Percentiles rank a stretch among this genome's conserved stretches.
These are phyloP conservation scores for Rhodotorula sphaerocarpa DNA, from an alignment of 768 basidiomycete genomes.

Conservation along the genomic window DNA sequence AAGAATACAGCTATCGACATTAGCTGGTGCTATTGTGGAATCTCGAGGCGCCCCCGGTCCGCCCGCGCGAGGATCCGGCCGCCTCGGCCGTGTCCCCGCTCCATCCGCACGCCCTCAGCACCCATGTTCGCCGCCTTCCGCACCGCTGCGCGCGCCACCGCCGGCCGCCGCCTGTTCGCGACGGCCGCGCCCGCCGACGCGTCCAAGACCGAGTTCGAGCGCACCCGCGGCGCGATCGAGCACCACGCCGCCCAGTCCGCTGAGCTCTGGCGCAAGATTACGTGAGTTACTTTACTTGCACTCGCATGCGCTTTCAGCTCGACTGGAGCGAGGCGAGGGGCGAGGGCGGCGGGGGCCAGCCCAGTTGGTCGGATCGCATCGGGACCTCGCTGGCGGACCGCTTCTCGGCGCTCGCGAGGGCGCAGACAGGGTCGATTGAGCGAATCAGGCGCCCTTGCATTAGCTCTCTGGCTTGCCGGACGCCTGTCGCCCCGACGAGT, in stretches of 20 bases:
- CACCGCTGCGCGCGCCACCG: conserved; percentile 5
- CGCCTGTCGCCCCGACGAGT: no score
- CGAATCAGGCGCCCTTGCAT: no score
- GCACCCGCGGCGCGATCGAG: conserved; percentile 14
- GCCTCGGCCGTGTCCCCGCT: no score
- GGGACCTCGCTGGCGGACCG: background rate
- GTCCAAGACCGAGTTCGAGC: conserved; percentile 11
- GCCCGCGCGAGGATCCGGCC: no score
- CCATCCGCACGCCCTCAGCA: no score
- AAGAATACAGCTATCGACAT: no score
- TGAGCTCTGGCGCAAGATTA: conserved; percentile 37
- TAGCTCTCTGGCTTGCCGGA: no score
- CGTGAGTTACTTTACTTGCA: conserved; percentile 6
- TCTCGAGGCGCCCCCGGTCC: no score
- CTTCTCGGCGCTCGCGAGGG: background rate
- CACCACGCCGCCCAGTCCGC: conserved; percentile 26
- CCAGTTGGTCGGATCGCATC: background rate
- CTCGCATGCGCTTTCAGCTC: background rate
- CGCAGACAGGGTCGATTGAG: no score
- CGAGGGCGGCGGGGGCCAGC: background rate
- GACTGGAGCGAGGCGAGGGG: background rate
- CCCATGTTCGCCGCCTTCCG: conserved; percentile 17
- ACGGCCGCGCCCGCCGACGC: conserved; percentile 15
- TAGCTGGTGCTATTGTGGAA: no score
- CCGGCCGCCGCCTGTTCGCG: conserved; percentile 13